Conservation (phyloP, 2,329 filamentous ascomycete genomes). For the Rhynchosporium agropyri region DNA sequence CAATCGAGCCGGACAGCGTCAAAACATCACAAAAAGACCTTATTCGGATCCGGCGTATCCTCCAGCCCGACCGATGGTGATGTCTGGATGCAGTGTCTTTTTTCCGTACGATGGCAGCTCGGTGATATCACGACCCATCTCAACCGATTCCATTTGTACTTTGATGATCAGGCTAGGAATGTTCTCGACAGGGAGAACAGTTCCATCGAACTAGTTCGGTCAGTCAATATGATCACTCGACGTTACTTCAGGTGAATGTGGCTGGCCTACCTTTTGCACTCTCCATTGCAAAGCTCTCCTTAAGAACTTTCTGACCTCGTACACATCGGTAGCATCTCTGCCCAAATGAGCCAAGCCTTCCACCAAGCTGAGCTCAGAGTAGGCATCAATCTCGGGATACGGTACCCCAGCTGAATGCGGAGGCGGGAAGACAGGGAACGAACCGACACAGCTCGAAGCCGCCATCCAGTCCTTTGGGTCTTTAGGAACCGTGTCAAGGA, state of each 20-base stretch:
- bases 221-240: not conserved
- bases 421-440: slow-evolving; percentile 35
- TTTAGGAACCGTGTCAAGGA: slow-evolving; percentile 33
- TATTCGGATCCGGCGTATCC: slow-evolving; percentile 17
- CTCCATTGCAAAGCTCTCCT: slow-evolving; percentile 34
- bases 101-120: slow-evolving; percentile 34
- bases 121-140: slow-evolving; percentile 22
- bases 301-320: slow-evolving; percentile 28
- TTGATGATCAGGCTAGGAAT: slow-evolving; percentile 29
- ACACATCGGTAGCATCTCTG: slow-evolving; percentile 23
- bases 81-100: slow-evolving; percentile 32
- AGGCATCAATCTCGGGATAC: slow-evolving; percentile 25
- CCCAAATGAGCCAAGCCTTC: slow-evolving; percentile 22
- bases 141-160: slow-evolving; percentile 34
- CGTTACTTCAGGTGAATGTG: not conserved
- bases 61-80: slow-evolving; percentile 30
- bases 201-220: slow-evolving; percentile 31
- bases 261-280: slow-evolving; percentile 36
- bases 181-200: slow-evolving; percentile 22
- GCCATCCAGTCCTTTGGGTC: slow-evolving; percentile 32
- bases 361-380: slow-evolving; percentile 33
- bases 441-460: slow-evolving; percentile 25
- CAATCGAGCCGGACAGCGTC: not conserved
- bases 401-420: slow-evolving; percentile 15
- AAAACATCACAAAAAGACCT: not conserved